Evolutionary conservation across 179 eudicot species (phyloP), one percentile per base, ranked within the genome.

Genomic region (Heliamphora pulchella): DNA sequence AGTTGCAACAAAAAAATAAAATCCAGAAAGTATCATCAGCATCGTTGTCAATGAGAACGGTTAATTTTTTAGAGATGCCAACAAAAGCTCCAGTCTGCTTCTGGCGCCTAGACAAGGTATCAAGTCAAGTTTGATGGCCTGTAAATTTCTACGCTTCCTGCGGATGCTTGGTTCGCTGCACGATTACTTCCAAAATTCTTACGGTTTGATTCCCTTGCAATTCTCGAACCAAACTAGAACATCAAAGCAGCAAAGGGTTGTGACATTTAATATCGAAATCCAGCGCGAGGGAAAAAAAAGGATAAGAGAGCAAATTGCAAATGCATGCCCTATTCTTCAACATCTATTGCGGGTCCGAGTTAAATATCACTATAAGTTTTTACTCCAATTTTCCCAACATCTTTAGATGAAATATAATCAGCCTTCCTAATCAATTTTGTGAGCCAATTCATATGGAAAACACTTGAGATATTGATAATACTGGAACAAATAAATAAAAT

Each of bases 101-200:
- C 15, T 18, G 64, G 17, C 17, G 10, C 41, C n/a, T 67, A 41
- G 17, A 67, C 71, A 41, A 31, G 47, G 17, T 17, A 43, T 75
- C 67, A 76, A 57, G 22, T 73, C 15, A 47, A 44, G 31, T n/a
- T 74, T 64, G 64, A 53, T 20, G 77, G 70, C 80, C 79, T 81
- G 85, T 83, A 15, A 67, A 92, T 78, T 20, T 69, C 87, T 72
- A 82, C 92, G 79, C 97, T 91, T 74, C 99, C 98, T 5, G 99
- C 99, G 13, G 93, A 89, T 48, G 94, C 97, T 86, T 92, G 96
- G 81, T 96, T 96, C 58, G 98, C 98, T 61, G 99, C 98, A 62
- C 99, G 94, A 72, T 96, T 96, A 85, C 99, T 96, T 80, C 99
- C 99, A 81, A 96, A 96, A 75, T 90, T 90, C 86, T 84, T 88